These are phyloP conservation scores for Parmelia sp. DNA, from an alignment of 495 filamentous ascomycete genomes.

Conservation along the genomic window DNA sequence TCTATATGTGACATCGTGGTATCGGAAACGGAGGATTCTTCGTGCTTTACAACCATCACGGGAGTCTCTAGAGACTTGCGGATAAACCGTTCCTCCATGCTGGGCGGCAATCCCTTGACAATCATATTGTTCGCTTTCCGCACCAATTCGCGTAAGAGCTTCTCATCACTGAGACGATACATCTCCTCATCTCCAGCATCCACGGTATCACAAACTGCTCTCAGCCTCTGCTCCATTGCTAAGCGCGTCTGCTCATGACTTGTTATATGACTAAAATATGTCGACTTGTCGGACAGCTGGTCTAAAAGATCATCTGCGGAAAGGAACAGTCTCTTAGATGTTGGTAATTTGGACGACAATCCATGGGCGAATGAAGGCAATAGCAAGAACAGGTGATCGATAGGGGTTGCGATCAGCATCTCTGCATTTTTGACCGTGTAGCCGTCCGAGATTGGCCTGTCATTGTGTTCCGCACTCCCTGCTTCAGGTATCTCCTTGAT, in stretches of 20 bases:
- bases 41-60: conserved; percentile 53
- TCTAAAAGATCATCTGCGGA: conserved; percentile 79
- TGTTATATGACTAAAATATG: conserved; percentile 53
- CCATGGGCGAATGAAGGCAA: conserved; percentile 57
- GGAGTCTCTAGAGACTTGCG: conserved; percentile 68
- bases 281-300: conserved; percentile 45
- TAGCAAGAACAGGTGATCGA: conserved; percentile 79
- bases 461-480: background rate
- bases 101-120: conserved; percentile 58
- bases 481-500: conserved; percentile 35
- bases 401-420: conserved; percentile 72
- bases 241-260: conserved; percentile 40
- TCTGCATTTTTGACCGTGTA: conserved; percentile 56
- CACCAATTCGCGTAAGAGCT: conserved; percentile 60
- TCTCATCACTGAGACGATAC: conserved; percentile 66
- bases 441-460: conserved; percentile 28
- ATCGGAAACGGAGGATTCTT: conserved; percentile 31
- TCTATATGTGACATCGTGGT: conserved; percentile 23
- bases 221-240: conserved; percentile 48
- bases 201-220: conserved; percentile 66
- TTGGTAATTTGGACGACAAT: conserved; percentile 33
- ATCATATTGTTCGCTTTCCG: conserved; percentile 67
- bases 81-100: conserved; percentile 83
- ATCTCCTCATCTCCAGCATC: conserved; percentile 75
- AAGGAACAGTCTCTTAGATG: conserved; percentile 60